Base-by-base conservation (phyloP, 495 filamentous ascomycete genomes). In the Haplographium delicatum region DNA sequence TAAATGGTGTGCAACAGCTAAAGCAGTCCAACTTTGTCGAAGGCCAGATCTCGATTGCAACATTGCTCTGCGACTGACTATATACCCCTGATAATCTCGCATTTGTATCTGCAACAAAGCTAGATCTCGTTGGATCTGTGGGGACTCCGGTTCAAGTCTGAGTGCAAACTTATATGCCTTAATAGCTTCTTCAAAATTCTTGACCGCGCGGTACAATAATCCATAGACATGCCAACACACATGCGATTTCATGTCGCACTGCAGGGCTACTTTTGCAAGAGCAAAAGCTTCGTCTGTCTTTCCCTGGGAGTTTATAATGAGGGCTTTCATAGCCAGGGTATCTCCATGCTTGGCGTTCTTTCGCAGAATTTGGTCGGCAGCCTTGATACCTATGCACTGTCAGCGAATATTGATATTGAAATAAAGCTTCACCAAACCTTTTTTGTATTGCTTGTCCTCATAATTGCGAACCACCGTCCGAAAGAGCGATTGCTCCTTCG, bases 181-280 rank as follows among this genome's bases (percentile, higher is more conserved):
- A 71, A 96, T 96, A 5, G 94, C 90, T 69, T 97, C 93, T 67
- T 96, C 91, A 51, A 91, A 96, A 72, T 97, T 96, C 78, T 97
- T 97, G 58, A 83, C 80, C 22, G 88, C 81, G 24, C 91, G 82
- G 66, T 91, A 96, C 31, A 99, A 76, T 51, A 99, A 70, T n/a
- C 93, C 93, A 61, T 97, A 97, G 30, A 99, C 94, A 67, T 99
- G 93, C 93, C 93, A 99, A 72, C 91, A 96, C 58, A 97, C 89
- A 67, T 97, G 94, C 54, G 90, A 96, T 70, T 91, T 96, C 90
- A 97, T 96, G 60, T 96, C 90, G 54, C 90, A 86, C 41, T 81
- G 86, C 37, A 99, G 74, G 39, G 93, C 93, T 48, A 86, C 78
- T 72, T 96, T 97, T 54, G 86, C 91, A 45, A 99, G 76, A 25